Conservation (phyloP, 805 yeast genomes). For the Kluyveromyces dobzhanskii region DNA sequence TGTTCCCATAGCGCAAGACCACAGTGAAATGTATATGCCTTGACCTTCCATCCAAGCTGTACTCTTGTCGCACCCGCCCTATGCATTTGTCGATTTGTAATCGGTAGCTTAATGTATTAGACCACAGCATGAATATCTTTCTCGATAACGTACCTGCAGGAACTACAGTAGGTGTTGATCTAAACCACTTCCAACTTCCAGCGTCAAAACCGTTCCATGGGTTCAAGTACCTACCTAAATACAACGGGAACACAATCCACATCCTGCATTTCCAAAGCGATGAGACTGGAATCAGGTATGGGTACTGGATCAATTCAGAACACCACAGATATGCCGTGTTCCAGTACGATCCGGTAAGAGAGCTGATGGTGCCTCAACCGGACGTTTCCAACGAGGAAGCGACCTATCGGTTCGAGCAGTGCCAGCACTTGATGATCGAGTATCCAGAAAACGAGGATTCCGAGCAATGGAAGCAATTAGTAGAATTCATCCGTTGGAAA, state of each 20-base stretch:
- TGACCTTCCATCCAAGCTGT: too few species aligned
- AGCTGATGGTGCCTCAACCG: constrained; percentile 10
- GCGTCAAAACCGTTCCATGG: constrained; percentile 21
- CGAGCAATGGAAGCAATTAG: constrained; percentile 14
- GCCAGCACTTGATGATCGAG: constrained; percentile 13
- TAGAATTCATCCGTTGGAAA: constrained; percentile 12
- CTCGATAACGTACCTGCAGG: constrained; percentile 10
- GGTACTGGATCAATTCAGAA: constrained; percentile 24
- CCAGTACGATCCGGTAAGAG: constrained; percentile 11
- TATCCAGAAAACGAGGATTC: constrained; percentile 18
- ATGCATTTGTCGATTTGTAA: too few species aligned
- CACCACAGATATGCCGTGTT: constrained; percentile 7
- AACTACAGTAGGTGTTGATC: constrained; percentile 21
- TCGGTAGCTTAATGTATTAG: too few species aligned
- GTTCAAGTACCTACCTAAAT: constrained; percentile 18
- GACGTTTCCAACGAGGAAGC: not conserved
- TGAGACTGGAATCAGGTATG: constrained; percentile 18
- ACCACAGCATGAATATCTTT: constrained; percentile 6
- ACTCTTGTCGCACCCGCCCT: too few species aligned
- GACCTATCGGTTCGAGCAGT: constrained; percentile 3
- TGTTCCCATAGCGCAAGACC: too few species aligned
- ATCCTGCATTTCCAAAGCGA: constrained; percentile 20
- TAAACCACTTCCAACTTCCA: constrained; percentile 17
- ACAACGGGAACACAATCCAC: constrained; percentile 12
- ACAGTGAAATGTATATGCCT: too few species aligned